A percentile compares a stretch with the other conserved stretches of the same genome.
Evolutionary conservation across 2,329 filamentous ascomycete species (phyloP).

Genomic region (Alternaria sp.): DNA sequence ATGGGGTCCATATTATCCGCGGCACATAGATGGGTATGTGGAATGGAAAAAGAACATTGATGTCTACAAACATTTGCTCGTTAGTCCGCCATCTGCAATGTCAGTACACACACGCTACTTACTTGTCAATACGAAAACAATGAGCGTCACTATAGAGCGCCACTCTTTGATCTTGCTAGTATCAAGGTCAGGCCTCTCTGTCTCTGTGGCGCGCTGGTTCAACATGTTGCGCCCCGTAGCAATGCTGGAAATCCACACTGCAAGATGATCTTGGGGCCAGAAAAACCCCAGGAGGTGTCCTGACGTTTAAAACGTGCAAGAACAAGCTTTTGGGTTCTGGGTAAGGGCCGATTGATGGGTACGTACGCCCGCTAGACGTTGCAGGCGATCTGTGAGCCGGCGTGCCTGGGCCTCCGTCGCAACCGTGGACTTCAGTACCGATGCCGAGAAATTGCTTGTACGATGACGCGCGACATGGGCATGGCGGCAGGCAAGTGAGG

Average conservation of each 20-base stretch:
- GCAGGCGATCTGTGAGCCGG: neutral
- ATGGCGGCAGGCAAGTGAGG: slow-evolving; percentile 13
- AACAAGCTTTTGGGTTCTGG: slow-evolving; percentile 1
- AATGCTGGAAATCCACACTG: neutral
- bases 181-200: slow-evolving; percentile 44
- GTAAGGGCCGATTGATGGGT: slow-evolving; percentile 8
- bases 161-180: slow-evolving; percentile 66
- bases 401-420: neutral
- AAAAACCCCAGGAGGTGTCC: neutral
- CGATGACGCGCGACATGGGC: slow-evolving; percentile 6
- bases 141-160: slow-evolving; percentile 72
- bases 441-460: neutral
- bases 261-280: neutral
- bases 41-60: slow-evolving; percentile 73
- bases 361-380: neutral
- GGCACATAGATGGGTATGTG: slow-evolving; percentile 69
- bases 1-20: slow-evolving; percentile 53
- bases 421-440: neutral
- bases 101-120: slow-evolving; percentile 46
- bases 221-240: slow-evolving; percentile 6
- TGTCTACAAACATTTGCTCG: slow-evolving; percentile 56
- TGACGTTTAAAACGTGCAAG: neutral
- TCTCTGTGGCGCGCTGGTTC: slow-evolving; percentile 5
- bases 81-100: neutral
- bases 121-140: slow-evolving; percentile 75